Base-by-base conservation (phyloP, 106 monocot genomes). In the Alisma plantagoaquatica region DNA sequence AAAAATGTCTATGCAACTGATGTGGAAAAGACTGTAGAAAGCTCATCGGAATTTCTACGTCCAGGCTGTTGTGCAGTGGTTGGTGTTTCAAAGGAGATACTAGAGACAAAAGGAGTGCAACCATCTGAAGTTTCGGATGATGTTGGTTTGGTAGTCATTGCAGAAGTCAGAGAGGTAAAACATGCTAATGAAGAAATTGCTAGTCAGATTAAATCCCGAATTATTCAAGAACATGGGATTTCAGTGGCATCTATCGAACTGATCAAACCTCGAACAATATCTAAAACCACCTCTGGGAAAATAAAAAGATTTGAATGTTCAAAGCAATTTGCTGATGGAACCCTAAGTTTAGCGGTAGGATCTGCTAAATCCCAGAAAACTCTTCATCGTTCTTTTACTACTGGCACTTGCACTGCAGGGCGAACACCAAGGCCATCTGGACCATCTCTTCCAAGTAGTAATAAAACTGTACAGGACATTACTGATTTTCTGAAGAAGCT, bases 21-120 rank as follows among this genome's bases (percentile, higher is more conserved):
- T 43, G 62, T 77, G 10, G 77, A 77, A 38, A 77, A 77, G 62
- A 77, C 77, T 1, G 67, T 77, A 5, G 77, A 77, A 55, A 62
- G 42, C 54, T 47, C 67, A 10, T 72, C 77, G 6, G 67, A 72
- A 11, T 30, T 48, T 5, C 20, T 77, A 18, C 66, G 77, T 17
- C 77, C 77, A 4, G 77, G 77, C 15, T 72, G 77, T 27, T 77
- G 77, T 59, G 77, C 77, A 20, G 77, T 77, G 12, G 61, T 77
- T 53, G 77, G 77, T 47, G 72, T 77, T 27, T 63, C 77, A 29
- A 72, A 77, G 51, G 72, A 77, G 27, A 30, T 72, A 27, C 31
- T 77, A 51, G 52, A 46, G 19, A 26, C 35, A 4, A 77, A 77
- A 32, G 77, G 77, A 12, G 63, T 77, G 41, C 12, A 49, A 16